Evolutionary conservation across 345 rosid species (phyloP).

Genomic region (Murraya paniculata): DNA sequence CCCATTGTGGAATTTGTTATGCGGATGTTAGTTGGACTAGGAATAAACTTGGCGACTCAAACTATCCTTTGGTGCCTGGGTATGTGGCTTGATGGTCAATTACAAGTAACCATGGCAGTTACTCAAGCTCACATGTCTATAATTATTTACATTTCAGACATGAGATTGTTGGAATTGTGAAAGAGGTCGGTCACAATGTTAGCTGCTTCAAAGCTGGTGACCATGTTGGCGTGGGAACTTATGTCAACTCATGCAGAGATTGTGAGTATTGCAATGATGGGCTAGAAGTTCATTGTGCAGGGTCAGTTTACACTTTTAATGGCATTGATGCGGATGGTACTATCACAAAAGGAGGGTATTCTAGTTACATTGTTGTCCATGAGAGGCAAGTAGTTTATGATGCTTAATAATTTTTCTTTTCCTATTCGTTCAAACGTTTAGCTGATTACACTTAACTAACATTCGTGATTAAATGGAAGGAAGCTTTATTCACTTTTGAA

Average conservation of each 20-base stretch:
- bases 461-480: not conserved
- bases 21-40: constrained; percentile 79
- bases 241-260: constrained; percentile 73
- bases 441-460: not conserved
- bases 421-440: not conserved
- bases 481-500: not conserved
- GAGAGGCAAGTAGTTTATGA: constrained; percentile 44
- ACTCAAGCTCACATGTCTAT: constrained; percentile 9
- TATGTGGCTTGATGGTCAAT: constrained; percentile 24
- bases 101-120: not conserved
- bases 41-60: constrained; percentile 57
- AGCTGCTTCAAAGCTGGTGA: constrained; percentile 65
- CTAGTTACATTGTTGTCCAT: constrained; percentile 66
- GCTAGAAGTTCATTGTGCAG: constrained; percentile 55
- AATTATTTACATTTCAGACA: constrained; percentile 43
- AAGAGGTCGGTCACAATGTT: constrained; percentile 74
- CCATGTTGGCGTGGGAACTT: constrained; percentile 89
- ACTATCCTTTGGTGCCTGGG: constrained; percentile 93
- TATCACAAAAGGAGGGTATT: constrained; percentile 85
- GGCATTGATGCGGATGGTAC: constrained; percentile 70
- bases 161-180: constrained; percentile 83
- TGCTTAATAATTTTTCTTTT: not conserved
- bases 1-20: constrained; percentile 91
- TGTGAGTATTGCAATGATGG: constrained; percentile 66
- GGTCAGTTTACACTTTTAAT: constrained; percentile 58